phyloP scores from a whole-genome alignment of 2,329 filamentous ascomycete genomes.

The Bipolaris gigantea region DNA sequence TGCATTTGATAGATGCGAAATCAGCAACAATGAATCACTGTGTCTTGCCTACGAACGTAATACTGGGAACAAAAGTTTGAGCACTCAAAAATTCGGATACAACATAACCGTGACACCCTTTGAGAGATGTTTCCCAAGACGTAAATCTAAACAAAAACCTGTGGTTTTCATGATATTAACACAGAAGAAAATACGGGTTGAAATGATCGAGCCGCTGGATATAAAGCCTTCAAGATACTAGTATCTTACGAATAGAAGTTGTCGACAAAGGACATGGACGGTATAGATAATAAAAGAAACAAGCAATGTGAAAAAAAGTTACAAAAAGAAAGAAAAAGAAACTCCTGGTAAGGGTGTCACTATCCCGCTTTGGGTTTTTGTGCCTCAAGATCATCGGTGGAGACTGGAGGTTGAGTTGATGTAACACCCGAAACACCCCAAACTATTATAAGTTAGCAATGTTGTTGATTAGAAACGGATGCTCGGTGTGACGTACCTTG shows the following conservation, averaged over 20 bases:
- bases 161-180: not conserved
- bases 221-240: not conserved
- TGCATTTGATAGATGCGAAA: not conserved
- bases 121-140: not conserved
- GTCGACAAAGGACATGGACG: not conserved
- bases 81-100: not conserved
- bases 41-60: not conserved
- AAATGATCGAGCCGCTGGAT: not conserved
- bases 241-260: not conserved
- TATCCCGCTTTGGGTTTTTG: not conserved
- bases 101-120: not conserved
- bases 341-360: not conserved
- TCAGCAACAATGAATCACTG: not conserved
- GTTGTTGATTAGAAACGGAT: not conserved
- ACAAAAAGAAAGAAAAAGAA: not conserved
- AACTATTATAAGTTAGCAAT: not conserved
- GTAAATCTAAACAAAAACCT: not conserved
- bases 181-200: not conserved
- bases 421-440: constrained; percentile 1
- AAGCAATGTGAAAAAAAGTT: not conserved
- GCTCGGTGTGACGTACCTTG: not conserved
- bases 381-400: not conserved
- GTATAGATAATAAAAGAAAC: not conserved
- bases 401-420: not conserved
- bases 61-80: not conserved